phyloP scores from a whole-genome alignment of 257 asterid genomes.

The Voacanga thouarsii region DNA sequence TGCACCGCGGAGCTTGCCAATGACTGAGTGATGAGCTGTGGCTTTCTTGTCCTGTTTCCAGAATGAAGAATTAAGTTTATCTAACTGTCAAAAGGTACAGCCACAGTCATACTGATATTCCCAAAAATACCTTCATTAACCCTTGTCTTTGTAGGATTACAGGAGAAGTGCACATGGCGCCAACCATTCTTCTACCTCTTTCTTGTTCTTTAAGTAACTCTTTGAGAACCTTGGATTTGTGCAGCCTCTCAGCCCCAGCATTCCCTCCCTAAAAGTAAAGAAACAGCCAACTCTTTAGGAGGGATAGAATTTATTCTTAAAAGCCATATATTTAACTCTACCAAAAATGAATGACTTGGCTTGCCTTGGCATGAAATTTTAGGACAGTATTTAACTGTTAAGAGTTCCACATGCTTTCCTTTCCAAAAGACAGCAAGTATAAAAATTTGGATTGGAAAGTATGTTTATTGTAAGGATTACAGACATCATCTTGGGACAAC shows the following conservation, averaged over 20 bases:
- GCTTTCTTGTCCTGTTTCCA: slow-evolving; percentile 59
- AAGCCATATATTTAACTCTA: not conserved
- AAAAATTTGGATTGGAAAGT: not conserved
- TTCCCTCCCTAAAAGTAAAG: slow-evolving; percentile 59
- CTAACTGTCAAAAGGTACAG: not conserved
- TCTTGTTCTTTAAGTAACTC: slow-evolving; percentile 76
- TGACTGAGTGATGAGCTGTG: slow-evolving; percentile 54
- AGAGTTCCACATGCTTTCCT: not conserved
- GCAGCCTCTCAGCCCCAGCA: slow-evolving; percentile 49
- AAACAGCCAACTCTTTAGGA: slow-evolving; percentile 1
- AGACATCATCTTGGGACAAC: not conserved
- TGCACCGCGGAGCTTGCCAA: slow-evolving; percentile 34
- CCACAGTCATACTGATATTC: not conserved
- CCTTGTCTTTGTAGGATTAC: slow-evolving; percentile 64
- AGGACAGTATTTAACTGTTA: not conserved
- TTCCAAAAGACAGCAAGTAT: not conserved
- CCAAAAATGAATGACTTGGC: not conserved
- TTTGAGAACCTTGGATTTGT: slow-evolving; percentile 65
- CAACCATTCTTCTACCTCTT: slow-evolving; percentile 54
- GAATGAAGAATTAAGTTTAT: not conserved
- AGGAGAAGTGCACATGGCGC: slow-evolving; percentile 68
- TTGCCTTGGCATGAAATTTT: not conserved
- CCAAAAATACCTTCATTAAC: slow-evolving; percentile 53
- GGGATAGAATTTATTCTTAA: no score
- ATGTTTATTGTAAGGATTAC: not conserved